Evolutionary conservation across 257 asterid genomes (phyloP).

Genomic region (Lycium barbarum): DNA sequence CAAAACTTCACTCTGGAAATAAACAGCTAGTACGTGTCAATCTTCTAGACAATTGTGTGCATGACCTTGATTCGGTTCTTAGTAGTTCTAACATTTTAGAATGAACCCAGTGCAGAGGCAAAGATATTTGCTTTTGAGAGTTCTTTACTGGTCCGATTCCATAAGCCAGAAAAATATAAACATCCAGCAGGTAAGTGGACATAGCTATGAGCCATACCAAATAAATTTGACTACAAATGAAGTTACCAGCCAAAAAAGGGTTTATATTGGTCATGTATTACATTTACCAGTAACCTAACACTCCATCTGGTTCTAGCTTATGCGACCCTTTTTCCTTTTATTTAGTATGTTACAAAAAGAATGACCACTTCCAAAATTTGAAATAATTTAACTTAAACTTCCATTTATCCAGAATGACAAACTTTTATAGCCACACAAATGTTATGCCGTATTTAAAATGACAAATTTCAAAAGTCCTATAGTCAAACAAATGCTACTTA

Average conservation of each 20-base stretch:
- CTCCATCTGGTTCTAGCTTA: background rate
- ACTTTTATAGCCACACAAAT: background rate
- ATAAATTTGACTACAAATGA: slow-evolving; percentile 3
- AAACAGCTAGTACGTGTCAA: slow-evolving; percentile 3
- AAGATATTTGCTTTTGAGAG: background rate
- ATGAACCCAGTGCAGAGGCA: slow-evolving; percentile 5
- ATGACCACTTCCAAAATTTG: background rate
- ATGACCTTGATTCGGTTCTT: background rate
- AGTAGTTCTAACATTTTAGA: background rate
- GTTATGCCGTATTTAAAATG: background rate
- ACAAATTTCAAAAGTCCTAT: background rate
- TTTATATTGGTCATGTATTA: slow-evolving; percentile 5
- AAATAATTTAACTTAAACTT: background rate
- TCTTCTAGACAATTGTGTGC: background rate
- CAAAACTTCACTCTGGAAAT: background rate
- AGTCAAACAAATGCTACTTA: background rate
- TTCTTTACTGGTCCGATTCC: background rate
- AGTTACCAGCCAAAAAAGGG: background rate
- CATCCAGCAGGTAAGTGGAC: background rate
- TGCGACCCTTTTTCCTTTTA: background rate
- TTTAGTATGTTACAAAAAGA: background rate
- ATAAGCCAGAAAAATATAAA: background rate
- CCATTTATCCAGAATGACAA: background rate
- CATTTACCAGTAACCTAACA: background rate
- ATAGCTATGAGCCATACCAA: background rate